Base-by-base conservation (phyloP, 805 yeast genomes). In the Lachancea thermotolerans region DNA sequence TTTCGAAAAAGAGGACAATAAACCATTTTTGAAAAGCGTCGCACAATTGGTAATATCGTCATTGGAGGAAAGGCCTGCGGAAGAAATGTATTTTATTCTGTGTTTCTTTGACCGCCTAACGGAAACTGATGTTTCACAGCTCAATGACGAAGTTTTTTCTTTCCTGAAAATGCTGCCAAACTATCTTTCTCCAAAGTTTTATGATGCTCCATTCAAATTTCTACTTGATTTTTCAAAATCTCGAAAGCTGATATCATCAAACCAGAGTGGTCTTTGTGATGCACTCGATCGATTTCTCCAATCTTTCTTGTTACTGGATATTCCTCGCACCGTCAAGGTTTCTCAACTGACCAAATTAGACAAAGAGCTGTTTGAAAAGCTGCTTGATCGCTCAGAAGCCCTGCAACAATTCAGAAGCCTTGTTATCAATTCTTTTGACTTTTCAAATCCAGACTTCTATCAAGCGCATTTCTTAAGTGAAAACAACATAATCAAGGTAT, bases 91-190 rank as follows among this genome's bases (percentile, higher is more conserved):
- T 1, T 37, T 63, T 2, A 49, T 66, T 2, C 62, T 69, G 25
- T 18, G 36, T 2, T 51, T 70, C 6, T 57, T 64, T 28, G 58
- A 59, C 14, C 46, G 50, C 7, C 55, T 61, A 15, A 52, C 71
- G 4, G 51, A 48, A 30, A 45, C 51, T 11, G 56, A 64, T 33
- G 11, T 55, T 4, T 30, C 43, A 0, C 46, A 50, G 8, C 64
- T 50, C 42, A 21, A 46, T 2, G 48, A 59, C 0, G 56, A 58
- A n/a, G 56, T 78, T 1, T 51, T 56, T 0, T 54, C 56, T 2
- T 63, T 73, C 36, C 49, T 74, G 14, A 52, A 53, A 15, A 63
- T 62, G 12, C 14, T 75, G 6, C 69, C 73, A 4, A 52, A 57
- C 1, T 58, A 59, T 49, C 47, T 72, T 5, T 60, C 67, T 0